Evolutionary conservation across 2,329 filamentous ascomycete genomes (phyloP).

Genomic region (Coniochaeta sp.): DNA sequence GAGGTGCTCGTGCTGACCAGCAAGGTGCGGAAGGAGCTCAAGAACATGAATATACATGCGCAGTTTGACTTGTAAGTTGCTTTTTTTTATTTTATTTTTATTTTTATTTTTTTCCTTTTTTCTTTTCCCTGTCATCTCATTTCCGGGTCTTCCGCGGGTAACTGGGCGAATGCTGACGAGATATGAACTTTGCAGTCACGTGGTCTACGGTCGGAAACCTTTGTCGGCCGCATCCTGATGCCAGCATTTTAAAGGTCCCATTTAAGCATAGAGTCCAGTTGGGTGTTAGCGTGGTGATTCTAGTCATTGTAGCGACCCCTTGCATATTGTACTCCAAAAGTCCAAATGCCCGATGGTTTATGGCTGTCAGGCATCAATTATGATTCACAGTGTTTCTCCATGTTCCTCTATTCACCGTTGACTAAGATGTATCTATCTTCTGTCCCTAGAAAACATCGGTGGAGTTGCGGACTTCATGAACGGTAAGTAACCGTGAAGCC

Average conservation of each 20-base stretch:
- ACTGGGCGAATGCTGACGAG: neutral
- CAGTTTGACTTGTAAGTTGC: constrained; percentile 12
- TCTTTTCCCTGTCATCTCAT: neutral
- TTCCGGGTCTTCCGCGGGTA: neutral
- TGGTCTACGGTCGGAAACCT: neutral
- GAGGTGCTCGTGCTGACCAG: constrained; percentile 16
- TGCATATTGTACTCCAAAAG: no score
- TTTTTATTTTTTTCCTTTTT: no score
- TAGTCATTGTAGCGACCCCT: no score
- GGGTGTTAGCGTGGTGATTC: neutral
- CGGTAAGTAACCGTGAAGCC: no score
- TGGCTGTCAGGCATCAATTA: no score
- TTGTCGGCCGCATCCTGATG: neutral
- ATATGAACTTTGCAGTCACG: neutral
- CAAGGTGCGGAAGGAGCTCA: constrained; percentile 17
- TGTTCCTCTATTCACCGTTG: no score
- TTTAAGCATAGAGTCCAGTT: neutral
- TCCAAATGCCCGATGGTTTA: no score
- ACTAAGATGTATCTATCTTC: no score
- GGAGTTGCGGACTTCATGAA: no score
- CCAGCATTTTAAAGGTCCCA: neutral
- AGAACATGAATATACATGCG: constrained; percentile 16
- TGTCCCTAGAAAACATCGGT: no score
- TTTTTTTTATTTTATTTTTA: no score
- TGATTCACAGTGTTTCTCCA: no score